Evolutionary conservation across 2,329 filamentous ascomycete genomes (phyloP).

Genomic region (Pseudogymnoascus sp.): DNA sequence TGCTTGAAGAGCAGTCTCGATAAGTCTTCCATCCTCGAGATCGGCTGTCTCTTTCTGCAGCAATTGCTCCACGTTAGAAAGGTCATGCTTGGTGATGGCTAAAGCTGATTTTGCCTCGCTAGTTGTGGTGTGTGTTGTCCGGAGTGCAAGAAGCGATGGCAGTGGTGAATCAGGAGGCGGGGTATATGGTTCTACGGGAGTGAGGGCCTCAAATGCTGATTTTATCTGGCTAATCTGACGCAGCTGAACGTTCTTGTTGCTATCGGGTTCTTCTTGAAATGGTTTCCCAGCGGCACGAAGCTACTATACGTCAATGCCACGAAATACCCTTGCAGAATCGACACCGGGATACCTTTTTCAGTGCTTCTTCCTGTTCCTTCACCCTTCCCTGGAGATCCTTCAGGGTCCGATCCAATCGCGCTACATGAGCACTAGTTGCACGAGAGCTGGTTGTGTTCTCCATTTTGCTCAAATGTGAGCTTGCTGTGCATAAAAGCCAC

Average conservation of each 20-base stretch:
- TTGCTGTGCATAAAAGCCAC: background rate
- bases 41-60: constrained; percentile 45
- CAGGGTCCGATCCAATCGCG: constrained; percentile 59
- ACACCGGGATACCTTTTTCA: constrained; percentile 37
- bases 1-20: constrained; percentile 45
- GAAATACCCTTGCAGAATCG: background rate
- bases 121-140: constrained; percentile 58
- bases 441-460: constrained; percentile 23
- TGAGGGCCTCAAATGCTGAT: constrained; percentile 58
- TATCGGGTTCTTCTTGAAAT: constrained; percentile 23
- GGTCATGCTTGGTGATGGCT: constrained; percentile 34
- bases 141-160: constrained; percentile 64
- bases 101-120: constrained; percentile 57
- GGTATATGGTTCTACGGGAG: constrained; percentile 55
- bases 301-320: constrained; percentile 19
- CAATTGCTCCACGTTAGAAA: constrained; percentile 38
- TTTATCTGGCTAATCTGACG: constrained; percentile 48
- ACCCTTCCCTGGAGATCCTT: constrained; percentile 56
- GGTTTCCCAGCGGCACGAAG: constrained; percentile 22
- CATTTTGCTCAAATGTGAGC: constrained; percentile 3
- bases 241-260: constrained; percentile 31
- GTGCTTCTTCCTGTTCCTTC: constrained; percentile 44
- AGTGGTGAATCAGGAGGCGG: constrained; percentile 61
- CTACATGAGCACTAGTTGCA: constrained; percentile 37
- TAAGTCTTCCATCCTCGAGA: constrained; percentile 47